These are phyloP conservation scores for Furcasterigmium sp. DNA, from an alignment of 2,329 filamentous ascomycete species.

Conservation along the genomic window DNA sequence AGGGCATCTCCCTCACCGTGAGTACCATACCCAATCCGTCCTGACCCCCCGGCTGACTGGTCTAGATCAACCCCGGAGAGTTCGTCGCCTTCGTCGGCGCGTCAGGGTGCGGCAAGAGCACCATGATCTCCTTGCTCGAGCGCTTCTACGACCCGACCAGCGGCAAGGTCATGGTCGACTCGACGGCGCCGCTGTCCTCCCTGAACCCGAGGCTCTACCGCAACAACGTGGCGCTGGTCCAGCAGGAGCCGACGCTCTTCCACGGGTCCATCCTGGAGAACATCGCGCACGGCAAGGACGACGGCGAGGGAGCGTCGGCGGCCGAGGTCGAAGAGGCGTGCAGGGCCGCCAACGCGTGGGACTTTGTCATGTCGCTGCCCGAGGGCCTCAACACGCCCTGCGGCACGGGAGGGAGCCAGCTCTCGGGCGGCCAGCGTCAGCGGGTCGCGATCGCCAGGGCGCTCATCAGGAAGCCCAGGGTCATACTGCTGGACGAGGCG, in stretches of 20 bases:
- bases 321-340: constrained; percentile 33
- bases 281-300: constrained; percentile 48
- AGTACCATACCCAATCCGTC: constrained; percentile 5
- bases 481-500: constrained; percentile 65
- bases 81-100: constrained; percentile 67
- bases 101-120: constrained; percentile 67
- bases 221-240: constrained; percentile 60
- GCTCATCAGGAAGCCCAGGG: constrained; percentile 51
- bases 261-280: constrained; percentile 60
- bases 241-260: constrained; percentile 65
- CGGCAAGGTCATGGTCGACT: constrained; percentile 59
- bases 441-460: constrained; percentile 61
- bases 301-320: constrained; percentile 18
- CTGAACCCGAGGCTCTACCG: constrained; percentile 61
- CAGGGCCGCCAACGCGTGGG: constrained; percentile 37
- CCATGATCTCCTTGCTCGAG: constrained; percentile 59
- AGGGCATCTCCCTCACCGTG: constrained; percentile 3
- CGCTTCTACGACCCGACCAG: constrained; percentile 66
- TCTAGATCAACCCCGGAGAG: constrained; percentile 47
- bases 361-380: constrained; percentile 37
- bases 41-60: constrained; percentile 4
- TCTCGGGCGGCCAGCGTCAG: constrained; percentile 65
- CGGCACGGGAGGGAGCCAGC: constrained; percentile 61
- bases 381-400: constrained; percentile 54
- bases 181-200: constrained; percentile 41